A percentile compares a stretch with the other conserved stretches of the same genome.
phyloP scores from a whole-genome alignment of 164 flowering plant genomes.

The Paratinospora sagittata region DNA sequence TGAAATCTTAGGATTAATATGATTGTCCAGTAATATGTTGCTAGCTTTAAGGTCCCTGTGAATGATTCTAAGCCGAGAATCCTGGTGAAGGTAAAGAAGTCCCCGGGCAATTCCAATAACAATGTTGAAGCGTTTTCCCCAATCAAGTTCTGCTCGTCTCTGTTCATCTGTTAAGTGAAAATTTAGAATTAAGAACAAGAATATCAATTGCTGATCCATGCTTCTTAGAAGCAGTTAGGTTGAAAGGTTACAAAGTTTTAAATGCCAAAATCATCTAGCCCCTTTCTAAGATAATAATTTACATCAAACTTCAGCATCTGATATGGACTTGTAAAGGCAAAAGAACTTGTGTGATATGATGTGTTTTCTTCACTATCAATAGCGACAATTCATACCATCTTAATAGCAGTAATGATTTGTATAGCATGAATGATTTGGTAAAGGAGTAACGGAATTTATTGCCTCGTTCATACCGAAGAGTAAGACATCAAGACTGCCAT shows the following conservation, averaged over 20 bases:
- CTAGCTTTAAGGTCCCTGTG: constrained; percentile 30
- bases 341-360: too few relatives aligned
- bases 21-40: constrained; percentile 27
- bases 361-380: too few relatives aligned
- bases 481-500: constrained; percentile 15
- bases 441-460: not conserved
- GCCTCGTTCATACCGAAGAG: constrained; percentile 4
- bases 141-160: constrained; percentile 9
- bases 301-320: too few relatives aligned
- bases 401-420: not conserved
- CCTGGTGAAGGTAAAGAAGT: constrained; percentile 30
- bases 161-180: constrained; percentile 4
- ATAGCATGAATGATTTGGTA: not conserved
- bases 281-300: not conserved
- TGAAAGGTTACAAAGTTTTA: not conserved
- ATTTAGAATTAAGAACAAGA: not conserved
- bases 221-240: not conserved
- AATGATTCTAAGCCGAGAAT: constrained; percentile 27
- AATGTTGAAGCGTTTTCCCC: constrained; percentile 25
- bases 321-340: too few relatives aligned
- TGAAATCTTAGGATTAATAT: constrained; percentile 25
- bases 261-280: not conserved
- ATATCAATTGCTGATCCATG: not conserved
- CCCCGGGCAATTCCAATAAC: constrained; percentile 27
- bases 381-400: not conserved